Base-by-base conservation (phyloP, 345 rosid species). In the Populus pruinosa region DNA sequence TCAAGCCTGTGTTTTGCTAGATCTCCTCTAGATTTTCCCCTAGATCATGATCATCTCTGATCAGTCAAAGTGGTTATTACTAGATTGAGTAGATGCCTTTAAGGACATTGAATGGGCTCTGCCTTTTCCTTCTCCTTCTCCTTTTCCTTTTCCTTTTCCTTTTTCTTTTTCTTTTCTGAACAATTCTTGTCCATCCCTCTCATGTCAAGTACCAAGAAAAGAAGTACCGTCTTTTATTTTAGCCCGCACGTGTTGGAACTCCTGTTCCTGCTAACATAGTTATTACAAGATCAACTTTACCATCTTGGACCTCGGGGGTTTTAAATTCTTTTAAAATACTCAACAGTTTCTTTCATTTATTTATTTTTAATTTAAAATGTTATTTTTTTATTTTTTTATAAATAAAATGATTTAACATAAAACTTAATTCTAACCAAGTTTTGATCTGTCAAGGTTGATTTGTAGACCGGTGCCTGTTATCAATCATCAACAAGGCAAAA, bases 201-300 rank as follows among this genome's bases (percentile, higher is more conserved):
- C n/a, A 18, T 41, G 2, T 68, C 65, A 27, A 64, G 44, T 2
- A n/a, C 18, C 63, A 70, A 35, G 41, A 69, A 59, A 50, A 50
- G 21, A 50, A 49, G 20, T 3, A 17, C 18, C 61, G 21, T 56
- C 6, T 39, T 56, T 29, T 29, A 8, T 49, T 33, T 47, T 53
- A 67, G 21, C 64, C 67, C 72, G 43, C 80, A 62, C 75, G 64
- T 66, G 66, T 71, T n/a, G 70, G 47, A 38, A 21, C 66, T 31
- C n/a, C 7, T 27, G 16, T 33, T 44, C 72, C 33, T 78, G 25
- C 35, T 25, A 5, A 9, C 44, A 11, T 41, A 10, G 44, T 41
- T 10, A 10, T 41, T 10, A 41, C 44, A 41, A 41, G 44, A 41
- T 41, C 44, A 41, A 41, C 44, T 4, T 33, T 33, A 33, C 35